phyloP scores from a whole-genome alignment of 2,329 filamentous ascomycete genomes.

The Aspergillus ochraceus region DNA sequence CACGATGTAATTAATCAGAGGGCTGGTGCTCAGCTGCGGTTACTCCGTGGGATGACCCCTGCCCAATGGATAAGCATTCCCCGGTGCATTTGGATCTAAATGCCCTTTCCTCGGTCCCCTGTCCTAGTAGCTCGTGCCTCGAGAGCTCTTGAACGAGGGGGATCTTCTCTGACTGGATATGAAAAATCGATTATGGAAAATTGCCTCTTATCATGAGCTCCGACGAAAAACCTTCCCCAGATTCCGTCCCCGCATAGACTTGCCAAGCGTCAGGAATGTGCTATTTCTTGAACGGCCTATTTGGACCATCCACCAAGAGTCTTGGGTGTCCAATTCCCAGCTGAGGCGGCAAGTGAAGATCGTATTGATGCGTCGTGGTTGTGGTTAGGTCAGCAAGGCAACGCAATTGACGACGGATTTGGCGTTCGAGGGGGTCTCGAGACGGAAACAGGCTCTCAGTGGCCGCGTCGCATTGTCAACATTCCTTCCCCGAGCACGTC shows the following conservation, averaged over 20 bases:
- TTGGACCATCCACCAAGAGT: background rate
- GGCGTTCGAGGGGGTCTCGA: conserved; percentile 1
- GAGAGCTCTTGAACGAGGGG: background rate
- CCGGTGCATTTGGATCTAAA: background rate
- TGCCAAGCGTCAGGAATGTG: conserved; percentile 10
- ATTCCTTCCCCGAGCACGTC: conserved; percentile 13
- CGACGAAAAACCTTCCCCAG: conserved; percentile 3
- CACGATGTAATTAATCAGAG: background rate
- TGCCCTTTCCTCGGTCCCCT: background rate
- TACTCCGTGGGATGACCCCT: conserved; percentile 1
- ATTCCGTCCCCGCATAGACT: conserved; percentile 9
- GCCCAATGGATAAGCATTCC: conserved; percentile 9
- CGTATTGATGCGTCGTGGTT: background rate
- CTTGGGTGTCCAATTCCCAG: background rate
- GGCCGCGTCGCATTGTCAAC: conserved; percentile 4
- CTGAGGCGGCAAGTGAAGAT: background rate
- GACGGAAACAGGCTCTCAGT: conserved; percentile 10
- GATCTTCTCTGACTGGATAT: background rate
- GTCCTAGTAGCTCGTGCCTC: background rate
- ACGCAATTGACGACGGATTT: conserved; percentile 8
- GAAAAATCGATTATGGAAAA: background rate
- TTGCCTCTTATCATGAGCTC: background rate
- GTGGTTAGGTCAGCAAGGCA: background rate
- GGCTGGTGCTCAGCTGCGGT: background rate
- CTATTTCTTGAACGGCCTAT: background rate